These are phyloP conservation scores for Podospora didyma DNA, from an alignment of 495 filamentous ascomycete genomes.

Conservation along the genomic window DNA sequence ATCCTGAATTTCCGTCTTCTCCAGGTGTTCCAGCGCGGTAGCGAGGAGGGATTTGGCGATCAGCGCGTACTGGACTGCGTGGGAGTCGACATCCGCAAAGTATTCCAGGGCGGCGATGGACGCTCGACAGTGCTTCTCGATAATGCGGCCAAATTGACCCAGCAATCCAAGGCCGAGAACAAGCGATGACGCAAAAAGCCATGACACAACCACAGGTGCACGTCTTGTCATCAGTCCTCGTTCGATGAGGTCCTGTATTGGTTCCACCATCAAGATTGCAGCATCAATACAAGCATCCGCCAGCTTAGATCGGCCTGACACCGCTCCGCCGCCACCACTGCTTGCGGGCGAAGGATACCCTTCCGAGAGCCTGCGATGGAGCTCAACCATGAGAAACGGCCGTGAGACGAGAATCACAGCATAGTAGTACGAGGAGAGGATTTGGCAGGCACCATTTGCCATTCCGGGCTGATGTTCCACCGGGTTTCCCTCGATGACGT, in stretches of 20 bases:
- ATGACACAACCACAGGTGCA: constrained; percentile 43
- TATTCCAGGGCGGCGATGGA: constrained; percentile 40
- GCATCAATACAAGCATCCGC: constrained; percentile 47
- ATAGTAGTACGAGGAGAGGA: constrained; percentile 42
- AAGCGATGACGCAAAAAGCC: constrained; percentile 45
- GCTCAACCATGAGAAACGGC: constrained; percentile 46
- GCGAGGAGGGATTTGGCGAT: constrained; percentile 41
- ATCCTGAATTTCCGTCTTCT: constrained; percentile 36
- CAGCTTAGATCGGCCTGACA: constrained; percentile 34
- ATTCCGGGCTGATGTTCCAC: constrained; percentile 11
- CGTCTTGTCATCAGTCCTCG: constrained; percentile 27
- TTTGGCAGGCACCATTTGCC: constrained; percentile 38
- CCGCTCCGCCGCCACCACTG: neutral
- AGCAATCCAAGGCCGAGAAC: constrained; percentile 42
- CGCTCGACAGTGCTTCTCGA: constrained; percentile 38
- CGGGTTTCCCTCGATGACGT: constrained; percentile 15
- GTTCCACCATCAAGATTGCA: constrained; percentile 41
- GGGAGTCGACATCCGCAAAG: constrained; percentile 36
- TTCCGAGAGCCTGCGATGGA: constrained; percentile 35
- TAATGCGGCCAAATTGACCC: constrained; percentile 40
- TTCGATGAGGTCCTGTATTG: constrained; percentile 31
- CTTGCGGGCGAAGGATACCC: constrained; percentile 3
- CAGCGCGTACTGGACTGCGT: constrained; percentile 42
- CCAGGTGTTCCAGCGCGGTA: constrained; percentile 35
- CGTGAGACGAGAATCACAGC: constrained; percentile 43